Base-by-base conservation (phyloP, 768 basidiomycete genomes). In the Austroboletus festivus region DNA sequence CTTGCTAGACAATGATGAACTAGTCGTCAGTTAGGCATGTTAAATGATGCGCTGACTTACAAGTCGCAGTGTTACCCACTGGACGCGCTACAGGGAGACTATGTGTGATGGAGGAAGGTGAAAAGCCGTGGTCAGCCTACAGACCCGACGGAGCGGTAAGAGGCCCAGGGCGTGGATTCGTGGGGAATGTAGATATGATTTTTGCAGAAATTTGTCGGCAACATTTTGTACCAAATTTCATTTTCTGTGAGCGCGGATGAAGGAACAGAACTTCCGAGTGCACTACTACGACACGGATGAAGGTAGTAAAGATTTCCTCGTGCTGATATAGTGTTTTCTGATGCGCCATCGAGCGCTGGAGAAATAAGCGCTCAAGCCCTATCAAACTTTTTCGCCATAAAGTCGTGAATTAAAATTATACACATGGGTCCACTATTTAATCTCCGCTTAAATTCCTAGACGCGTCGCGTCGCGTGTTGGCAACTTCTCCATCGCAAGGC, bases 401-500 rank as follows among this genome's bases (percentile, higher is more conserved):
- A 45, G n/a, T 10, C 11, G 3, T 13, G 12, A 13, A n/a, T 12
- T 11, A 33, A 20, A 43, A 19, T 4, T 8, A 7, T 4, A 3
- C 60, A 65, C 54, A 51, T 68, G 57, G 48, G 23, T 41, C 1
- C 0, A 9, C 5, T 0, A 35, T 64, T 62, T 13, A 38, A 20
- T 42, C 64, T 68, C 64, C 66, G 64, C 12, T 47, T 52, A 16
- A 64, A 68, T 47, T 28, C 15, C 3, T 6, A 7, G 49, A 35
- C 65, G 65, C 67, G 63, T 56, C 65, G 65, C 65, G 65, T 58
- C 65, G 63, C 61, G 65, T 56, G 31, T n/a, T 3, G 15, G 4
- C 44, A 7, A 20, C 13, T 6, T 31, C 33, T 46, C 16, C 24
- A 34, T 33, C 35, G 20, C 30, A 44, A 23, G 37, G 48, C 40